These are phyloP conservation scores for Afroboletus lepidellus DNA, from an alignment of 1,284 basidiomycete species.

Conservation along the genomic window DNA sequence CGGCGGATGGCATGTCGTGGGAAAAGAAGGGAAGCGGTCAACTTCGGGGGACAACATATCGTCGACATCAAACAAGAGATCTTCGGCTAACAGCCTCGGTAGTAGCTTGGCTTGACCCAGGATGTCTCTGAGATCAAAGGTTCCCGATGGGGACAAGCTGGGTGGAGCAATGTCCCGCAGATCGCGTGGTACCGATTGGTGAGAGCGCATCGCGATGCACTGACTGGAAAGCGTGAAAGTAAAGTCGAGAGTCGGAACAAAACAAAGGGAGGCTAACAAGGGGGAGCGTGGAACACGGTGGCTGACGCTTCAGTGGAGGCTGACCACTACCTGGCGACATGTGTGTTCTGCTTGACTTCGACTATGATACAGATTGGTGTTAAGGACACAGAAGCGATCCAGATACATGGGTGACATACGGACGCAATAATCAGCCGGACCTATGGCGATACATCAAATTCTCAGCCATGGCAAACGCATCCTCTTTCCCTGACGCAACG, in stretches of 20 bases:
- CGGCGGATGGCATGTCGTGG: constrained; percentile 22
- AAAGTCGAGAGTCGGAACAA: constrained; percentile 10
- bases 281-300: constrained; percentile 9
- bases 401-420: constrained; percentile 31
- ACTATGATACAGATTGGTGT: constrained; percentile 15
- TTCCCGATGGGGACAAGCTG: constrained; percentile 24
- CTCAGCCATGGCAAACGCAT: constrained; percentile 33
- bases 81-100: constrained; percentile 25
- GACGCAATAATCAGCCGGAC: constrained; percentile 6
- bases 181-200: constrained; percentile 20
- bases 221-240: constrained; percentile 2
- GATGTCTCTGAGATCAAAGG: constrained; percentile 31
- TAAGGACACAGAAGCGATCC: constrained; percentile 8
- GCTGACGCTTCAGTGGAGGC: constrained; percentile 30
- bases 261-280: constrained; percentile 10
- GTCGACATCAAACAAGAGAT: constrained; percentile 8
- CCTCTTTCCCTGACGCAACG: constrained; percentile 30
- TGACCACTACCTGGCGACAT: constrained; percentile 14
- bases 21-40: constrained; percentile 24
- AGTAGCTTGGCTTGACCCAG: constrained; percentile 13
- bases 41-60: constrained; percentile 14
- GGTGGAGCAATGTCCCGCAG: constrained; percentile 12
- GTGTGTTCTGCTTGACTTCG: neutral
- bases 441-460: constrained; percentile 23
- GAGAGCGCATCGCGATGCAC: constrained; percentile 18